Evolutionary conservation across 768 basidiomycete genomes (phyloP).

Genomic region (Boletus rufocinnamomeus): DNA sequence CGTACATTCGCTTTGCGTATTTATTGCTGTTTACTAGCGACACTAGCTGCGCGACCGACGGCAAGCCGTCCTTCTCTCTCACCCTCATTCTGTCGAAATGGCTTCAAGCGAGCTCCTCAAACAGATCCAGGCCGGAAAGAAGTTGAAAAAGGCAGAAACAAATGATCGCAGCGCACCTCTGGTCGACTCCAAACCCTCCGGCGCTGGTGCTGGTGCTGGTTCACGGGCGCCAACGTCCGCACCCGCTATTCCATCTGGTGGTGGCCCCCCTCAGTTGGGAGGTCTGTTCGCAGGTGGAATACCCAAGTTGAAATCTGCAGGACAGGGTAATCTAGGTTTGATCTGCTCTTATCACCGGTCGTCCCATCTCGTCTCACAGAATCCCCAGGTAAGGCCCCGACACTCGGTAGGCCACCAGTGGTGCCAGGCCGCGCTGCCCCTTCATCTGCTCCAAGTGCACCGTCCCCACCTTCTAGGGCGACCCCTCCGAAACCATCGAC

Average conservation of each 20-base stretch:
- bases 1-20: constrained; percentile 4
- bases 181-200: constrained; percentile 51
- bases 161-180: constrained; percentile 76
- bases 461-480: constrained; percentile 32
- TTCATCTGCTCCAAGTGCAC: constrained; percentile 29
- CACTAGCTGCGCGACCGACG: not conserved
- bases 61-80: not conserved
- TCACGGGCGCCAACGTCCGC: constrained; percentile 25
- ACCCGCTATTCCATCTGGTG: constrained; percentile 28
- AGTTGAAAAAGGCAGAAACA: constrained; percentile 79
- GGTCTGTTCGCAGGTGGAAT: constrained; percentile 89
- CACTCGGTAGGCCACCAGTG: constrained; percentile 65
- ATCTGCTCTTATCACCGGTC: constrained; percentile 8
- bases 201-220: constrained; percentile 37
- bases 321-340: constrained; percentile 57
- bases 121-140: constrained; percentile 82
- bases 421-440: constrained; percentile 54
- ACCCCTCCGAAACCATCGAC: constrained; percentile 34
- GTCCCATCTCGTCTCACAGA: constrained; percentile 13
- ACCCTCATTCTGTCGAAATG: constrained; percentile 42
- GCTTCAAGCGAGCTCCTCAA: constrained; percentile 74
- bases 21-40: constrained; percentile 19
- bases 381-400: constrained; percentile 56
- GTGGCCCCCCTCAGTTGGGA: constrained; percentile 78
- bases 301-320: constrained; percentile 87